Conservation (phyloP, 495 filamentous ascomycete genomes). For the Arthonia radiata region DNA sequence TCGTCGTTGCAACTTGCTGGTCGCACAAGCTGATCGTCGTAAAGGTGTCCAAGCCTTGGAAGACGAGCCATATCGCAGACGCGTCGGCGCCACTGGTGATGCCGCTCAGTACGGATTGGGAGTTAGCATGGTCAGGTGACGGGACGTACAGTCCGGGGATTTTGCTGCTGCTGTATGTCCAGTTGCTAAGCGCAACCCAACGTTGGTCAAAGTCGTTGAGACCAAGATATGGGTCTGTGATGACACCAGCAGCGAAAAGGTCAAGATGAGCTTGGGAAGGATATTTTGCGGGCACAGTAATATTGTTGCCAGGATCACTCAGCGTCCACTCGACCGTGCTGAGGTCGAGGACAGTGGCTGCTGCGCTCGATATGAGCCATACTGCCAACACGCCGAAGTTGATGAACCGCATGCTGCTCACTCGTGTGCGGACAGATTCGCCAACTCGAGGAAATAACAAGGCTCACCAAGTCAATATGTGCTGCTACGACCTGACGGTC, state of each 20-base stretch:
- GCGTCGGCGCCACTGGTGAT: constrained; percentile 3
- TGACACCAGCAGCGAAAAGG: constrained; percentile 24
- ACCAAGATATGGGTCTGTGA: constrained; percentile 17
- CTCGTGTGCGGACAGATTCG: too few relatives aligned
- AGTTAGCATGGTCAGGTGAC: neutral
- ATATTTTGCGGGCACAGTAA: constrained; percentile 29
- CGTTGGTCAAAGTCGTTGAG: constrained; percentile 37
- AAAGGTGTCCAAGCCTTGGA: constrained; percentile 45
- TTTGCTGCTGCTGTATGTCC: constrained; percentile 34
- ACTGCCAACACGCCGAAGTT: too few relatives aligned
- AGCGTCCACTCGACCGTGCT: constrained; percentile 30
- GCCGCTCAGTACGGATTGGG: constrained; percentile 1
- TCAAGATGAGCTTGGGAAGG: constrained; percentile 42
- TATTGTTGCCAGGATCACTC: constrained; percentile 23
- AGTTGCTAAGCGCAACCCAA: constrained; percentile 33
- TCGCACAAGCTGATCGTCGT: constrained; percentile 35
- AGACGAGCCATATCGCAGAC: constrained; percentile 14
- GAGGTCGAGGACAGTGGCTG: constrained; percentile 27
- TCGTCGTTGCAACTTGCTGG: constrained; percentile 31
- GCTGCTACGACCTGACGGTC: too few relatives aligned
- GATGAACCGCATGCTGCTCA: too few relatives aligned
- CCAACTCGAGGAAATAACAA: too few relatives aligned
- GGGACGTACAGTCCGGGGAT: constrained; percentile 20
- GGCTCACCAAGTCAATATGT: too few relatives aligned
- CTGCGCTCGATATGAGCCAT: too few relatives aligned